Conservation (phyloP, 2,329 filamentous ascomycete species). For the Beauveria asiatica region DNA sequence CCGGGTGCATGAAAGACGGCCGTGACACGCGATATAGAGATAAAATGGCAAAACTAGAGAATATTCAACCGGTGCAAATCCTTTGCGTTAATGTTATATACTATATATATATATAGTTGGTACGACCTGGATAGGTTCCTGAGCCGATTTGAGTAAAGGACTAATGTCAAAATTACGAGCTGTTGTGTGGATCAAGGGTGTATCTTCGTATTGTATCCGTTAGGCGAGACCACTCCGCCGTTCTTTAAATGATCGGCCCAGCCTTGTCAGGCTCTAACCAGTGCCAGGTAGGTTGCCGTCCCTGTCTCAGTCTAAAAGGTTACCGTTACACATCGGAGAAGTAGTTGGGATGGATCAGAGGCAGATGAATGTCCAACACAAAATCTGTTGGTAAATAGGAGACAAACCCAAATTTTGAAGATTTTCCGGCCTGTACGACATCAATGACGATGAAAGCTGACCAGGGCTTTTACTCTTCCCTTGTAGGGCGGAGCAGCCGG, state of each 20-base stretch:
- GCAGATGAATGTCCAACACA: not conserved
- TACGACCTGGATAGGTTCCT: not conserved
- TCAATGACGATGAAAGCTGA: not conserved
- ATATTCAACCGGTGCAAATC: not conserved
- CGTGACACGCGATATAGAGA: not conserved
- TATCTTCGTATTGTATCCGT: slow-evolving; percentile 4
- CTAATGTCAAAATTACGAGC: not conserved
- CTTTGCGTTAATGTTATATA: not conserved
- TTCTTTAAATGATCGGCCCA: not conserved
- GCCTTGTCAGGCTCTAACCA: not conserved
- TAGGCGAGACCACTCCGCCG: not conserved
- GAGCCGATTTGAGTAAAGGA: not conserved
- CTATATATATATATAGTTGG: not conserved
- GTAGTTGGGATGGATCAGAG: not conserved
- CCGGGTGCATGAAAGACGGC: not conserved
- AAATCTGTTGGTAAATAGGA: not conserved
- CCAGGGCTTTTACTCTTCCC: not conserved
- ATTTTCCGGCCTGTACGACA: not conserved
- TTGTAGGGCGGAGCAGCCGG: not conserved
- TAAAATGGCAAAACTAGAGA: not conserved
- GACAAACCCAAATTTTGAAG: not conserved
- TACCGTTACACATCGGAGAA: not conserved
- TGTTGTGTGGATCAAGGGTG: not conserved
- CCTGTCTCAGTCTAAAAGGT: not conserved
- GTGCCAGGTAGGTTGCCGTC: not conserved